Evolutionary conservation across 192 early-diverging fungal species (phyloP).

Genomic region (Mortierella claussenii): DNA sequence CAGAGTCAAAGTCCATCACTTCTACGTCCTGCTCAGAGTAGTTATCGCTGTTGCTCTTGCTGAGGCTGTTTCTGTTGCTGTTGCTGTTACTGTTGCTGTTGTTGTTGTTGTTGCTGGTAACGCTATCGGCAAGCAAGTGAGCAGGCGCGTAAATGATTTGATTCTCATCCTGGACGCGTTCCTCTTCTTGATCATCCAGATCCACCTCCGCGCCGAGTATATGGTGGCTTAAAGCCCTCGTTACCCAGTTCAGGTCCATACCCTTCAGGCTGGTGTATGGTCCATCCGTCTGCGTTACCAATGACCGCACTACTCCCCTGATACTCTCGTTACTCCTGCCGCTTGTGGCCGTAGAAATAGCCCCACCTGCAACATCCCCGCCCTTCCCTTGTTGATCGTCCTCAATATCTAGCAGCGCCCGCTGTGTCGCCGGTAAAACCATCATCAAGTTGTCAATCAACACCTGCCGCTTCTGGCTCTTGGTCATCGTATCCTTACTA

Average conservation of each 20-base stretch:
- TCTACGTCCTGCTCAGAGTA: neutral
- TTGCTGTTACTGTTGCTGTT: neutral
- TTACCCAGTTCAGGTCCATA: constrained; percentile 34
- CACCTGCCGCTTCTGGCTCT: constrained; percentile 44
- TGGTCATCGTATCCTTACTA: constrained; percentile 10
- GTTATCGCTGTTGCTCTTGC: neutral
- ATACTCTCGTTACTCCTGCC: neutral
- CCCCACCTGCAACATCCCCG: neutral
- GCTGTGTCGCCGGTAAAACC: constrained; percentile 31
- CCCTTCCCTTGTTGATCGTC: constrained; percentile 7
- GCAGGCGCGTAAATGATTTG: neutral
- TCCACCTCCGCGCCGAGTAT: neutral
- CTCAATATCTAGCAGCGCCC: constrained; percentile 17
- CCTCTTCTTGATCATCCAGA: neutral
- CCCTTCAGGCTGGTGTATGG: constrained; percentile 27
- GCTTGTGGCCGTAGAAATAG: no score
- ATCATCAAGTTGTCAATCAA: constrained; percentile 30
- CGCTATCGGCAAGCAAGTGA: neutral
- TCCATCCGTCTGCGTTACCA: constrained; percentile 17
- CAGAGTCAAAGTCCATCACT: constrained; percentile 26
- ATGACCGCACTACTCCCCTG: constrained; percentile 1
- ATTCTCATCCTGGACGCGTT: neutral
- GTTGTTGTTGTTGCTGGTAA: no score
- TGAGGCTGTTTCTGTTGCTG: neutral
- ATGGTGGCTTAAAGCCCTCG: no score